Base-by-base conservation (phyloP, 495 filamentous ascomycete species). In the Penicillium robsamsonii region DNA sequence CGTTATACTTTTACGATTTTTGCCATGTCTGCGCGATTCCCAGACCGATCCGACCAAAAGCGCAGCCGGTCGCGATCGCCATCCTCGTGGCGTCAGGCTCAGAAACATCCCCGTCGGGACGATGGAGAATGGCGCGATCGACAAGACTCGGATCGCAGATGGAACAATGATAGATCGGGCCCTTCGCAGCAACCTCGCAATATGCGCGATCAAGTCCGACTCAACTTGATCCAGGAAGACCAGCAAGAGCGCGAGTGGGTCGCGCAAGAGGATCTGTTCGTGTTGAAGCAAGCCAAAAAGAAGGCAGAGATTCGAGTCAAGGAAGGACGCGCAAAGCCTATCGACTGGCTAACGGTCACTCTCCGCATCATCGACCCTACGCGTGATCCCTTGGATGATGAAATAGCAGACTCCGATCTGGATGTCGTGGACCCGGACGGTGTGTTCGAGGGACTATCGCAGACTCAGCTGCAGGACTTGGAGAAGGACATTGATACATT, bases 271-370 rank as follows among this genome's bases (percentile, higher is more conserved):
- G 94, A 97, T 73, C 83, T 87, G 50, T 99, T 99, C 65, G 94
- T 99, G 20, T 77, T 99, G 59, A 92, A 92, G 70, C 94, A 99
- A 70, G 88, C 94, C 25, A 97, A 97, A 76, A 97, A 95, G 77
- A 97, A 97, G 77, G 93, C 94, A 37, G 90, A 91, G 63, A 96
- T 99, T 54, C 86, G 94, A 6, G 92, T 97, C n/a, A 89, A 92
- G 59, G 92, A 95, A 70, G 89, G 87, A 13, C 85, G 94, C 55
- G 92, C 93, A 48, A 92, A 90, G 69, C 89, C 93, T 12, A 93
- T 97, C 69, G 94, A 99, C 75, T 95, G 91, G 85, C 82, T 99
- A 40, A 91, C 95, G 0, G 92, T 97, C 53, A 96, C 87, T 51
- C 72, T 99, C 38, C 85, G 91, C 46, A 86, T 93, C 45, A 87